Base-by-base conservation (phyloP, 176 grass and related monocot species). In the Aegilops tauschii region DNA sequence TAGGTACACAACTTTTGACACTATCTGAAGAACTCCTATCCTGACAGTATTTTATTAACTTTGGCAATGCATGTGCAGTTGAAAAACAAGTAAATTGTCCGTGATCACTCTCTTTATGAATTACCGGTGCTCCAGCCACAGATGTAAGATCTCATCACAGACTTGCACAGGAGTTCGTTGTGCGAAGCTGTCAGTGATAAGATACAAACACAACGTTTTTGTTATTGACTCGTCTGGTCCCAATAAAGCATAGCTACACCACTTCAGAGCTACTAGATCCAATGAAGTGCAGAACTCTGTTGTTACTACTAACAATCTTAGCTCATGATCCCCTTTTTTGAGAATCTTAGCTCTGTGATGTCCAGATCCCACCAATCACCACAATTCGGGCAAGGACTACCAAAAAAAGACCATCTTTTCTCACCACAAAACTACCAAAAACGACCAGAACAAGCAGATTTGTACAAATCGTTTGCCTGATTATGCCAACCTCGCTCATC, bases 1-100 rank as follows among this genome's bases (percentile, higher is more conserved):
- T 84, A 80, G 76, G 76, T 23, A 39, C 34, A 84, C 34, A 29
- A 37, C 73, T 87, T 61, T 84, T 61, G 56, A 27, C 21, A 13
- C 77, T 21, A 40, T 85, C 69, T 25, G 14, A 14, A 36, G 50
- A 42, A 81, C 4, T 8, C 50, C 8, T 4, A 71, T 49, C 61
- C 36, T 77, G 25, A 6, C 1, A 6, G 4, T 70, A 61, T 21
- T 70, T 34, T 81, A 49, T 34, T 20, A 62, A 52, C 17, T 82
- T 52, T 1, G 5, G 30, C 10, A 52, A 78, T 62, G 72, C 16
- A 76, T 50, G 56, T n/a, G 40, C 30, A 58, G 31, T 83, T 82
- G 40, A 23, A 61, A 83, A 77, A 59, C 32, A 34, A 7, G 2
- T 56, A 17, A 23, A 30, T 50, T 54, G 37, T 42, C 39, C 16